Evolutionary conservation across 441 rosid genomes (phyloP).

Genomic region (Brassica balearica): DNA sequence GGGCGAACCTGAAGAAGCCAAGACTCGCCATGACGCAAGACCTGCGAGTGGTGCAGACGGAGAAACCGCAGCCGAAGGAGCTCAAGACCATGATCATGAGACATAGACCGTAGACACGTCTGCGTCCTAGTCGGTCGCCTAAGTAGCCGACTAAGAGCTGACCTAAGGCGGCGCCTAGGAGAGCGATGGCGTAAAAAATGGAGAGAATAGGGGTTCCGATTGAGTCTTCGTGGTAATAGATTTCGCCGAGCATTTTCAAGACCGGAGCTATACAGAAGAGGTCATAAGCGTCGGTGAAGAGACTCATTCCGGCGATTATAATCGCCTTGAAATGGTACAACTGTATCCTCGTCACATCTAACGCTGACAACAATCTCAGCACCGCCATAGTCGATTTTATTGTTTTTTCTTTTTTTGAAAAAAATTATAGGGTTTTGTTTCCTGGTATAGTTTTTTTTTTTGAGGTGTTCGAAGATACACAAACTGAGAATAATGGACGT

Average conservation of each 20-base stretch:
- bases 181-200: constrained; percentile 49
- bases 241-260: constrained; percentile 52
- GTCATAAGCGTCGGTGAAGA: constrained; percentile 85
- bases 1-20: constrained; percentile 54
- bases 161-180: constrained; percentile 66
- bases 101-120: constrained; percentile 65
- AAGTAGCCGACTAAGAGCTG: constrained; percentile 64
- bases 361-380: constrained; percentile 65
- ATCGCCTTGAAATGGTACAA: constrained; percentile 84
- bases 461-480: background rate
- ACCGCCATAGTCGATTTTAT: constrained; percentile 29
- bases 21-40: constrained; percentile 55
- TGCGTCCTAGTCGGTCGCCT: constrained; percentile 72
- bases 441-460: no score
- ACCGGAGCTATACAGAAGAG: constrained; percentile 80
- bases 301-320: constrained; percentile 83
- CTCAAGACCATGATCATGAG: constrained; percentile 61
- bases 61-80: constrained; percentile 71
- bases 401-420: background rate
- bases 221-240: constrained; percentile 49
- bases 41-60: constrained; percentile 54
- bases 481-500: no score
- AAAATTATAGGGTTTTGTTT: background rate
- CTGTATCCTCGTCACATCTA: constrained; percentile 65
- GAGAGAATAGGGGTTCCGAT: constrained; percentile 30